Conservation (phyloP, 495 filamentous ascomycete species). For the Penicillium angulare region DNA sequence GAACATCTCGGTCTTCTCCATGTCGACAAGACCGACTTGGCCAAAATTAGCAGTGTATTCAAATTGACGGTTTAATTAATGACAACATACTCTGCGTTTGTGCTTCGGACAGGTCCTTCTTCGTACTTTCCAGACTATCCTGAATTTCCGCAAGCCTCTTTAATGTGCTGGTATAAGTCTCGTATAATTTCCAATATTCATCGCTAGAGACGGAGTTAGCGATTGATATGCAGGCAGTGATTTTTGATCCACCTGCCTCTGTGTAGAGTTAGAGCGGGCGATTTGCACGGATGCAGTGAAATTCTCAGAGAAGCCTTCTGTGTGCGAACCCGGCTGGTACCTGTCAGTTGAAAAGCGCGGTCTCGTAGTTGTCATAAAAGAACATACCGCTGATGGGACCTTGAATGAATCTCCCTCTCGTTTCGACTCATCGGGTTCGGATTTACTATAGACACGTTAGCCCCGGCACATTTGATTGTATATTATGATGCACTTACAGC, state of each 20-base stretch:
- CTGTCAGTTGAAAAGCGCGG: background rate
- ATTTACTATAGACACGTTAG: conserved; percentile 34
- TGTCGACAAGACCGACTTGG: conserved; percentile 44
- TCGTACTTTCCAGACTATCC: conserved; percentile 34
- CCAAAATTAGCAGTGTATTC: conserved; percentile 23
- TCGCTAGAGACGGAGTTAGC: conserved; percentile 34
- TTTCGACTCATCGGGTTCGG: conserved; percentile 44
- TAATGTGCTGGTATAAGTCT: conserved; percentile 40
- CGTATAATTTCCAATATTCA: conserved; percentile 48
- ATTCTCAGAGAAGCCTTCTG: conserved; percentile 38
- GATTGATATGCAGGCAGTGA: background rate
- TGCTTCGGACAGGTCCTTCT: conserved; percentile 37
- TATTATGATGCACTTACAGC: conserved; percentile 20
- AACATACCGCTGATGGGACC: conserved; percentile 27
- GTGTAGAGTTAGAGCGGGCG: conserved; percentile 37
- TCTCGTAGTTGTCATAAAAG: background rate
- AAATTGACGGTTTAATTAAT: background rate
- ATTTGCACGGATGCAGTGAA: conserved; percentile 35
- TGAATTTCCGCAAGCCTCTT: conserved; percentile 43
- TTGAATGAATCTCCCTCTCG: conserved; percentile 41
- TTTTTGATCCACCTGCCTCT: conserved; percentile 28
- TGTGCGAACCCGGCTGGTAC: conserved; percentile 26
- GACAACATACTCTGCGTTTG: conserved; percentile 39
- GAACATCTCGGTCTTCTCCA: conserved; percentile 50
- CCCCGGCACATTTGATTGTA: background rate